Evolutionary conservation across 352 stramenopile genomes (phyloP).

Genomic region (Pythium phragmitis): DNA sequence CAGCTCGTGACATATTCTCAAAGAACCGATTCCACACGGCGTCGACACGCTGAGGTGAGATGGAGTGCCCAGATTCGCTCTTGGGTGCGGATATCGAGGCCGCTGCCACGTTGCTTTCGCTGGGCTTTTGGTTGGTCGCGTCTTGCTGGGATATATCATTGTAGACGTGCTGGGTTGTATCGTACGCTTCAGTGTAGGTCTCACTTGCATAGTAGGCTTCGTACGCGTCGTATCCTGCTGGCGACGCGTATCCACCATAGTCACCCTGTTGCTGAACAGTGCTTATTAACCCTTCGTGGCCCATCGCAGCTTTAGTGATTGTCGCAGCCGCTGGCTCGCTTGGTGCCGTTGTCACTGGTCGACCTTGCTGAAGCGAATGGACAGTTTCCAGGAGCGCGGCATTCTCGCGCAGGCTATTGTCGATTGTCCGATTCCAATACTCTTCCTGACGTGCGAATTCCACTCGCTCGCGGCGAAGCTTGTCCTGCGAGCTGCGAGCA

Average conservation of each 20-base stretch:
- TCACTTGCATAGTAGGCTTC: background rate
- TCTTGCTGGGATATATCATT: background rate
- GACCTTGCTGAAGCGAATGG: conserved; percentile 37
- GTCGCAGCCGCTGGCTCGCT: conserved; percentile 14
- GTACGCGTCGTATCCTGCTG: background rate
- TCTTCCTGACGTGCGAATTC: conserved; percentile 52
- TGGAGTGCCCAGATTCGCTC: conserved; percentile 5
- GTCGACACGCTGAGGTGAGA: conserved; percentile 48
- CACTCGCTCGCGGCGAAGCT: conserved; percentile 46
- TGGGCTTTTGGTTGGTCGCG: background rate
- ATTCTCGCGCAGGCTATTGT: conserved; percentile 52
- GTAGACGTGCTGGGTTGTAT: background rate
- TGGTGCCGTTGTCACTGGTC: conserved; percentile 4
- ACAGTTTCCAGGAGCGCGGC: conserved; percentile 38
- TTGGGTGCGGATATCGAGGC: conserved; percentile 1
- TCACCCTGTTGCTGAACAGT: background rate
- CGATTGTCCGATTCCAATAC: conserved; percentile 43
- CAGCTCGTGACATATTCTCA: conserved; percentile 50
- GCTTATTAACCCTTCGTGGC: conserved; percentile 18
- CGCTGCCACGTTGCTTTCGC: background rate
- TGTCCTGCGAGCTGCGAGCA: conserved; percentile 54
- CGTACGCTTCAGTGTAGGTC: background rate
- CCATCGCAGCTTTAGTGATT: background rate
- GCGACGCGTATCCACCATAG: background rate
- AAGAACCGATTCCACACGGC: conserved; percentile 82